Evolutionary conservation across 2,329 filamentous ascomycete genomes (phyloP), one percentile per base, ranked within the genome.

Genomic region (Stachybotrys echinatus): DNA sequence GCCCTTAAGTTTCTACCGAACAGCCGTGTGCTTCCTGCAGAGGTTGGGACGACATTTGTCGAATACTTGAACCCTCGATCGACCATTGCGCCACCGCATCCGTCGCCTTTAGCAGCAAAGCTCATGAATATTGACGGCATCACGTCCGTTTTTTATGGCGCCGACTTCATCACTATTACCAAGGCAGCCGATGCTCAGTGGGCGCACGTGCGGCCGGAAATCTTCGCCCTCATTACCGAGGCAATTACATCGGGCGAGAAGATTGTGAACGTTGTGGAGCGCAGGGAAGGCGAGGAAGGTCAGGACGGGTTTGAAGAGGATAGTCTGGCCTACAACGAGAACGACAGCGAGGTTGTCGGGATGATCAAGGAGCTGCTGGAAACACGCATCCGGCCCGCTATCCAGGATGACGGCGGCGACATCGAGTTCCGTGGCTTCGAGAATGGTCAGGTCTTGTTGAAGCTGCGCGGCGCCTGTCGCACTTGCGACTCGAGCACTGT

Each of bases 331-430:
- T 96, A 92, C 67, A 85, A 92, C 60, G 91, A 96, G 65, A 86
- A 95, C 54, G 94, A 99, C 66, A 87, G 85, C 57, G 94, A 99
- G 71, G 89, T 96, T 12, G 87, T 99, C 8, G 88, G 90, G 52
- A 97, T 97, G 94, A 97, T 99, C 72, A 96, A 97, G 74, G 94
- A 99, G 72, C 75, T 99, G 27, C 77, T 99, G 34, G 94, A 99
- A 71, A 99, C 94, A 22, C 80, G 94, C 54, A 96, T 99, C 63
- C 81, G 94, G 42, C 94, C 94, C 1, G 89, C 92, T 1, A 99
- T 99, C 55, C 94, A 97, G 68, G 94, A 97, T 67, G 94, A 99
- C 59, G 94, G 94, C 45, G 94, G 94, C 43, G 94, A 99, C 66
- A 97, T 99, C 62, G 94, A 99, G 68, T 95, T 92, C 67, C 79